Percentiles rank a stretch among this genome's conserved stretches.
phyloP scores from a whole-genome alignment of 2,329 filamentous ascomycete species.

The Cytospora mali region DNA sequence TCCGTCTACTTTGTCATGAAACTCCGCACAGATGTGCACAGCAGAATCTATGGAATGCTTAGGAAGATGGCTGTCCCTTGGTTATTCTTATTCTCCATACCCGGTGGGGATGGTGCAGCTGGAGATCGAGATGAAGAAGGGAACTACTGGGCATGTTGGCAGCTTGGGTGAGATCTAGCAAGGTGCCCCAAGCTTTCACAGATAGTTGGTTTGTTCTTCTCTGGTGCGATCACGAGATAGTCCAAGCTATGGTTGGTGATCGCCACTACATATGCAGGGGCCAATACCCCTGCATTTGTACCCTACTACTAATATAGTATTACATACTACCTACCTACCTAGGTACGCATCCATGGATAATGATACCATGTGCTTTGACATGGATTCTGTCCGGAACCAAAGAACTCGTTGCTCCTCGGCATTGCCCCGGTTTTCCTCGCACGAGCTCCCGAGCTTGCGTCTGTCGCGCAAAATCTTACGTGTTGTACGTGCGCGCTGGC shows the following conservation, averaged over 20 bases:
- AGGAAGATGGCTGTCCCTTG: too few species aligned
- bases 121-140: too few species aligned
- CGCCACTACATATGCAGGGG: background rate
- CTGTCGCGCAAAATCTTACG: too few species aligned
- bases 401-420: background rate
- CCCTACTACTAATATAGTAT: too few species aligned
- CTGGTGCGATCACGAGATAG: background rate
- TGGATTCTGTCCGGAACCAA: background rate
- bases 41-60: too few species aligned
- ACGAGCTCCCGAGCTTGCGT: conserved; percentile 10
- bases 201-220: too few species aligned
- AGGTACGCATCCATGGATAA: background rate
- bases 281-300: too few species aligned
- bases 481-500: too few species aligned
- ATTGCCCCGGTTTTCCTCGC: conserved; percentile 6
- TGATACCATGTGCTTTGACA: background rate
- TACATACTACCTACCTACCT: too few species aligned
- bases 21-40: background rate
- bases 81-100: too few species aligned
- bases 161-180: background rate
- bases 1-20: background rate
- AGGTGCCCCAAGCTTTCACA: background rate
- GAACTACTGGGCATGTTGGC: too few species aligned
- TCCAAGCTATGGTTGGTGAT: background rate
- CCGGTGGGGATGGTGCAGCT: too few species aligned